Evolutionary conservation across 2,329 filamentous ascomycete species (phyloP), one percentile per base, ranked within the genome.

Genomic region (Aspergillus persii): DNA sequence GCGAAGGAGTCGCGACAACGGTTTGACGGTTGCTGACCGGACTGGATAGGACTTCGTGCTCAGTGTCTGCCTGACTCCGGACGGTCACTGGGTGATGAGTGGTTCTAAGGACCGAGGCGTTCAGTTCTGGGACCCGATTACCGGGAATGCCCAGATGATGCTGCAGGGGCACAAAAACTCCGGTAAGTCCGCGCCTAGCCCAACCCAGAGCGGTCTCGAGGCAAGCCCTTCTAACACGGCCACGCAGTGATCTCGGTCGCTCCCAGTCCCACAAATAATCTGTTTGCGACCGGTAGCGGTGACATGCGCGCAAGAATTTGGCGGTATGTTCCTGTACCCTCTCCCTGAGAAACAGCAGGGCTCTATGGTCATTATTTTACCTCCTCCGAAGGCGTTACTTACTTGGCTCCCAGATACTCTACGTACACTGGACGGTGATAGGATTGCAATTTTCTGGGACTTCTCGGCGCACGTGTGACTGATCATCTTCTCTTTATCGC

Each of bases 81-180:
- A 98, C 74, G 90, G 91, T 63, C 86, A 89, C 69, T 99, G 95
- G 95, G 94, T 99, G 58, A 89, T 99, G 77, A 96, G 92, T 63
- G 95, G 95, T 49, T 96, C 92, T 62, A 99, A 99, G 81, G 95
- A 99, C 73, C 87, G 95, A 54, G 94, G 95, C 52, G 95, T 99
- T 26, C 95, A 98, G 74, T 98, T 99, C 83, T 99, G 95, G 95
- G 94, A 99, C 72, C 94, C 95, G 23, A 86, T 89, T 69, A 97
- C 92, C 23, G 95, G 94, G 39, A 89, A 91, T 66, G 96, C 94
- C 1, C 94, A 98, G 79, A 89, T 99, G 74, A 98, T 98, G 95
- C 85, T 99, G 62, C 95, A 98, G 77, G 95, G 95, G 29, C 95
- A 99, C 76, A 98, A 98, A 84, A 98, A 98, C 79, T 96, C 92